Conservation (phyloP, 805 yeast genomes). For the Candida tibetensis region DNA sequence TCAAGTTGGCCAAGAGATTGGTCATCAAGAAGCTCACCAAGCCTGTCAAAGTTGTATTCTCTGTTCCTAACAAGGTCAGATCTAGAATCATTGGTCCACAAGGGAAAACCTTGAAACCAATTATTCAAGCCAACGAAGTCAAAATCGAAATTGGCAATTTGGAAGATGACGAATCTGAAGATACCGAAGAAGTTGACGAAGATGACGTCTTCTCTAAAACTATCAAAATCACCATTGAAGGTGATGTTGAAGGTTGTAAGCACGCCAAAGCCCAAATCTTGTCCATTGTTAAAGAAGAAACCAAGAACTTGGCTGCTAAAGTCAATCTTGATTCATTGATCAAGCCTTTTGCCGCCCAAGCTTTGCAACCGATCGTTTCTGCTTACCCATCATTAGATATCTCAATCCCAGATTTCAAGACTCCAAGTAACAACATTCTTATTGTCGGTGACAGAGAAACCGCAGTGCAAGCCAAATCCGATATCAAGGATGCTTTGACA, state of each 20-base stretch:
- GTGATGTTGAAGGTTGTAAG: conserved; percentile 80
- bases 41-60: conserved; percentile 59
- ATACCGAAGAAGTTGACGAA: conserved; percentile 40
- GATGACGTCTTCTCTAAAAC: conserved; percentile 60
- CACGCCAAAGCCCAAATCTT: conserved; percentile 68
- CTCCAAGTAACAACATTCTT: conserved; percentile 39
- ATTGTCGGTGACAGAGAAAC: conserved; percentile 71
- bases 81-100: conserved; percentile 82
- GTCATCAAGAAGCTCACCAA: conserved; percentile 73
- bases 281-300: conserved; percentile 72
- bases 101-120: conserved; percentile 79
- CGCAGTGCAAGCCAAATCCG: conserved; percentile 54
- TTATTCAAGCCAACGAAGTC: conserved; percentile 63
- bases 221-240: conserved; percentile 66
- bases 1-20: conserved; percentile 69
- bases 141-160: conserved; percentile 64
- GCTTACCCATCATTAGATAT: conserved; percentile 29
- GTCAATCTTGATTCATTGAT: conserved; percentile 43
- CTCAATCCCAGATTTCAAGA: conserved; percentile 35
- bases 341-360: conserved; percentile 45
- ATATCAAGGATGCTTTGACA: conserved; percentile 46
- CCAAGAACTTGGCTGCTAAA: conserved; percentile 53
- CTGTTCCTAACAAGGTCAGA: conserved; percentile 74
- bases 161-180: conserved; percentile 18
- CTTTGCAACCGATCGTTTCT: conserved; percentile 22